Evolutionary conservation across 2,329 filamentous ascomycete genomes (phyloP).

Genomic region (Ascochyta lentis): DNA sequence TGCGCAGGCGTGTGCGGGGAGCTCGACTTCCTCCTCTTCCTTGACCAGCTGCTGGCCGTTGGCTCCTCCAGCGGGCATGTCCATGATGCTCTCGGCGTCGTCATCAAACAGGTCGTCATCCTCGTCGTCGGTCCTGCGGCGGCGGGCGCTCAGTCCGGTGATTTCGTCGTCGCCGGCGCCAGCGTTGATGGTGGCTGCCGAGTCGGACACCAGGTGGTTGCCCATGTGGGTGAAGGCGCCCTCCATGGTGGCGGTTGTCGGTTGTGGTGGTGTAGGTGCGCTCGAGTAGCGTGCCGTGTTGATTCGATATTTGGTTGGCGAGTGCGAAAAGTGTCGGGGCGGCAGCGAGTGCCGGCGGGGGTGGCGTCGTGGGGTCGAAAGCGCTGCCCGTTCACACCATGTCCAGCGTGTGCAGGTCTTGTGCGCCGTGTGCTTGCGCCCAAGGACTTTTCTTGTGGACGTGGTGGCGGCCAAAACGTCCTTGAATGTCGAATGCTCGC

Average conservation of each 20-base stretch:
- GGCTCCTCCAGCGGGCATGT: slow-evolving; percentile 78
- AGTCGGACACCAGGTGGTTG: slow-evolving; percentile 85
- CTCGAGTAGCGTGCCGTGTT: slow-evolving; percentile 11
- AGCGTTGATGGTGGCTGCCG: slow-evolving; percentile 85
- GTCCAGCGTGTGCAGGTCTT: slow-evolving; percentile 17
- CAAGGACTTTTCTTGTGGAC: slow-evolving; percentile 7
- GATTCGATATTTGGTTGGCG: slow-evolving; percentile 16
- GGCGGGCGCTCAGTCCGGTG: slow-evolving; percentile 71
- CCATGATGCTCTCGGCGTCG: slow-evolving; percentile 73
- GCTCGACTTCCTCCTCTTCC: slow-evolving; percentile 78
- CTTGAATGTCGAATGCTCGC: slow-evolving; percentile 15
- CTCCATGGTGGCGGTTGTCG: slow-evolving; percentile 66
- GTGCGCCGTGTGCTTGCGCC: slow-evolving; percentile 31
- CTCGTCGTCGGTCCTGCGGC: slow-evolving; percentile 83
- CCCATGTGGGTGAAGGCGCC: slow-evolving; percentile 87
- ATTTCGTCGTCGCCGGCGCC: slow-evolving; percentile 87
- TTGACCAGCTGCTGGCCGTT: slow-evolving; percentile 62
- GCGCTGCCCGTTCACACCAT: slow-evolving; percentile 34
- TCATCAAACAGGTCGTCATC: slow-evolving; percentile 87
- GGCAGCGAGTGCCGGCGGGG: slow-evolving; percentile 12
- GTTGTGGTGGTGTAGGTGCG: slow-evolving; percentile 15
- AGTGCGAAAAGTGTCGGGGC: slow-evolving; percentile 16
- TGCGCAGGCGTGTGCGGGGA: slow-evolving; percentile 89
- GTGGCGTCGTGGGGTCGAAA: slow-evolving; percentile 10
- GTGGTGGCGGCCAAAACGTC: slow-evolving; percentile 28